phyloP scores from a whole-genome alignment of 768 basidiomycete genomes.

The Psilocybe cubensis region DNA sequence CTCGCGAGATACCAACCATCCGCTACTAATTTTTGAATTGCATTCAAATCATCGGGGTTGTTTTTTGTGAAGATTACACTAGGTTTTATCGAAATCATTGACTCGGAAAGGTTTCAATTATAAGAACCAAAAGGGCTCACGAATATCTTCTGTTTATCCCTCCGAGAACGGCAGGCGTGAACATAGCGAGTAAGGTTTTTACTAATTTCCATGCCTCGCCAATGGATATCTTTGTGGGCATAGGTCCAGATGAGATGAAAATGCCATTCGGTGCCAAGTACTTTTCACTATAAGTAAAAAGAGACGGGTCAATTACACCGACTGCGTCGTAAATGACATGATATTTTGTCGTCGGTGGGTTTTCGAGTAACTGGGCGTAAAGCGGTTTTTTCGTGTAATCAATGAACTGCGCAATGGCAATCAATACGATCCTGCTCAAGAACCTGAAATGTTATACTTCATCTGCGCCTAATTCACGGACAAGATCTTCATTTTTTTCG shows the following conservation, averaged over 20 bases:
- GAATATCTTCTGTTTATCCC: constrained; percentile 50
- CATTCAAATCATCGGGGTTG: constrained; percentile 36
- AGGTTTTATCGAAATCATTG: background rate
- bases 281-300: constrained; percentile 53
- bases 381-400: constrained; percentile 64
- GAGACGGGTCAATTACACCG: constrained; percentile 46
- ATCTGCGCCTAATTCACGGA: constrained; percentile 66
- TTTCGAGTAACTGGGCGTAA: constrained; percentile 43
- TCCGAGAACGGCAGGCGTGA: constrained; percentile 55
- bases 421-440: background rate
- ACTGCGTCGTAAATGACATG: constrained; percentile 64
- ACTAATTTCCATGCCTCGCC: constrained; percentile 35
- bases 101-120: background rate
- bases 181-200: constrained; percentile 35
- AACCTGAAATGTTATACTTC: constrained; percentile 38
- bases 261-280: constrained; percentile 58
- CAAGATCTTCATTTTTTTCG: constrained; percentile 58
- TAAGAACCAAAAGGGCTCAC: constrained; percentile 33
- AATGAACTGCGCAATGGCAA: constrained; percentile 42
- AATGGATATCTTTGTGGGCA: constrained; percentile 32
- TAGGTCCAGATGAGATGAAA: constrained; percentile 58
- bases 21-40: constrained; percentile 38
- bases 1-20: constrained; percentile 38
- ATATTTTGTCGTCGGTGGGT: constrained; percentile 54
- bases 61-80: constrained; percentile 35